Conservation (phyloP, 23 red algal species). For the Pyropia yezoensis region DNA sequence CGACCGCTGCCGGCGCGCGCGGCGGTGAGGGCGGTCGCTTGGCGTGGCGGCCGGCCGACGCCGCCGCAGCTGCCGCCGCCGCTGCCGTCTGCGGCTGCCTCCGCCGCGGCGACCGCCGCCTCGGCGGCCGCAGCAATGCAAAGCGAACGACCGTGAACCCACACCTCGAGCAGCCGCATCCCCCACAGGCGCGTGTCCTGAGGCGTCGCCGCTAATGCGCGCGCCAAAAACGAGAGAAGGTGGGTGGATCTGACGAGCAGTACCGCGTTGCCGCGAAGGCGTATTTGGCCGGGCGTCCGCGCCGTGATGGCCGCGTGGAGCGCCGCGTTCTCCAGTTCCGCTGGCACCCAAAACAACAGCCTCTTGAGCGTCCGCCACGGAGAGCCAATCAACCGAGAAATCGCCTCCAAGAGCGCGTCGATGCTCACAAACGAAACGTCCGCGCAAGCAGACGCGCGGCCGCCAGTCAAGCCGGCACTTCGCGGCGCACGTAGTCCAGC, state of each 20-base stretch:
- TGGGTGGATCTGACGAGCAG: conserved; percentile 27
- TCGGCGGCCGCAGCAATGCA: no score
- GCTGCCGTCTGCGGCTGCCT: no score
- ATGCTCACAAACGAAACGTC: conserved; percentile 43
- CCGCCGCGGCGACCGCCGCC: no score
- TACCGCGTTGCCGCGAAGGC: conserved; percentile 22
- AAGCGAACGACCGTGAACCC: conserved; percentile 30
- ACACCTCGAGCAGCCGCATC: conserved; percentile 47
- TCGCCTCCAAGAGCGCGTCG: conserved; percentile 47
- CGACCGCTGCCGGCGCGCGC: no score
- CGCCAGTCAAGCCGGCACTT: no score
- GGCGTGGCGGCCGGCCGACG: no score
- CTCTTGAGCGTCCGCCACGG: conserved; percentile 55
- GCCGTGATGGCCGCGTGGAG: no score
- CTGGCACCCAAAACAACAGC: conserved; percentile 46
- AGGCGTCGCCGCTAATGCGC: conserved; percentile 14
- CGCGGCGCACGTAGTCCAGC: no score
- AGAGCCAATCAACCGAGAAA: conserved; percentile 46
- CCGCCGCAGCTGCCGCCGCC: no score
- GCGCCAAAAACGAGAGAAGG: conserved; percentile 29
- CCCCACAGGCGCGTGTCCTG: conserved; percentile 60
- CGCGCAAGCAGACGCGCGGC: conserved; percentile 24
- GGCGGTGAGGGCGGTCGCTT: no score
- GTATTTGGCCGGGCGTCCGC: no score
- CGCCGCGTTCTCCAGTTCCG: conserved; percentile 39